Base-by-base conservation (phyloP, 768 basidiomycete species). In the Nidularia sp. region DNA sequence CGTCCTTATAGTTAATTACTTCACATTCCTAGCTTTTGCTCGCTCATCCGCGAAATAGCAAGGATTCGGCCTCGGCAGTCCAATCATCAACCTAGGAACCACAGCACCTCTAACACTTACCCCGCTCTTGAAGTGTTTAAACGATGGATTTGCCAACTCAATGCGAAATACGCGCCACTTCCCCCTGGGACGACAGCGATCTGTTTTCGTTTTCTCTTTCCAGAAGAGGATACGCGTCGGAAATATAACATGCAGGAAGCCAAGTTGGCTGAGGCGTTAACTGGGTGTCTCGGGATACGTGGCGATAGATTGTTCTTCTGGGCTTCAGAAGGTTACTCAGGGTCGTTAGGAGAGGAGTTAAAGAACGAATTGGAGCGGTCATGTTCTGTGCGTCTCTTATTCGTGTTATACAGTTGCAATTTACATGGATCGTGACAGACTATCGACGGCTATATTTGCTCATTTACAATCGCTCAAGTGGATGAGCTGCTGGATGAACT, bases 191-290 rank as follows among this genome's bases (percentile, higher is more conserved):
- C 82, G 0, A 81, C 84, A 6, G 71, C 75, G 10, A 76, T 77
- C 4, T 67, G 91, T 32, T 85, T 95, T 59, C 80, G 83, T 5
- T 66, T 93, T 4, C 70, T 96, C n/a, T 95, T 94, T 61, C 93
- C 94, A 0, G 85, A 94, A 54, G 84, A 91, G 52, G 90, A 94
- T 54, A 59, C 70, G 1, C 66, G 77, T 12, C 75, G 94, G 22
- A 82, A 83, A 64, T 95, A 86, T 58, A 81, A 83, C 34, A 72
- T 93, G 61, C 81, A 88, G 62, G 91, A 93, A 69, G 68, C 72
- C 10, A 75, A 68, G 34, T 74, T 95, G 15, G 75, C 78, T 1
- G 62, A 68, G 8, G 65, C 75, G 31, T 70, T 95, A 0, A 72
- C 74, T 1, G 70, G 81, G 15, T 73, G 74, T 42, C 72, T 80